Base-by-base conservation (phyloP, 1,284 basidiomycete species). In the Peniophora sp. region DNA sequence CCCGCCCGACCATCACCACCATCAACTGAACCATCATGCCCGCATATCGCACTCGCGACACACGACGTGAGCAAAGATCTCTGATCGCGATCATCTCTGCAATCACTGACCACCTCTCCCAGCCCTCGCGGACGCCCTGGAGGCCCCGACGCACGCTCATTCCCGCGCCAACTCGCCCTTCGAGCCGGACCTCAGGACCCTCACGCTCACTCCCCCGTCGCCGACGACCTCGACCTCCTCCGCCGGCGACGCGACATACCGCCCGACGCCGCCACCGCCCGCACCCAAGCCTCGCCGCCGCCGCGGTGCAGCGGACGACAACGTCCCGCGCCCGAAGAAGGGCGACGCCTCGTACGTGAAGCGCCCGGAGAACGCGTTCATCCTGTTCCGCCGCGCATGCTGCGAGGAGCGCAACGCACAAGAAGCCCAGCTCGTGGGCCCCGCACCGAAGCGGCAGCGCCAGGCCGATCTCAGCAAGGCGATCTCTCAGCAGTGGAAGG, bases 281-380 rank as follows among this genome's bases (percentile, higher is more conserved):
- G 51, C 50, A 8, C 64, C 60, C 56, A 59, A 49, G 59, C 60
- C 58, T 43, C 78, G 80, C 48, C 76, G 82, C 65, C 83, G 81
- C 69, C 83, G 80, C 52, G 75, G 75, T 57, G 63, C 59, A 44
- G 73, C 72, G 64, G 77, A 78, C 48, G 67, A 72, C 67, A 83
- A 78, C 63, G 83, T 85, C 59, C 81, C 81, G 55, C 73, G 85
- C 55, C 85, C 85, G 3, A 84, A 78, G 68, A 84, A 81, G 68
- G 85, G 85, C 60, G 85, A 88, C 65, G 82, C 85, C 51, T 83
- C 85, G 64, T 88, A 88, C 62, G 79, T 88, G 69, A 88, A 88
- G 65, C 78, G 85, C 24, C 85, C 85, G 3, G 85, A 88, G 68
- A 88, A 88, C 61, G 85, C 85, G 20, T 88, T 88, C 73, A 88